Conservation (phyloP, 768 basidiomycete species). For the Epithele typhae region DNA sequence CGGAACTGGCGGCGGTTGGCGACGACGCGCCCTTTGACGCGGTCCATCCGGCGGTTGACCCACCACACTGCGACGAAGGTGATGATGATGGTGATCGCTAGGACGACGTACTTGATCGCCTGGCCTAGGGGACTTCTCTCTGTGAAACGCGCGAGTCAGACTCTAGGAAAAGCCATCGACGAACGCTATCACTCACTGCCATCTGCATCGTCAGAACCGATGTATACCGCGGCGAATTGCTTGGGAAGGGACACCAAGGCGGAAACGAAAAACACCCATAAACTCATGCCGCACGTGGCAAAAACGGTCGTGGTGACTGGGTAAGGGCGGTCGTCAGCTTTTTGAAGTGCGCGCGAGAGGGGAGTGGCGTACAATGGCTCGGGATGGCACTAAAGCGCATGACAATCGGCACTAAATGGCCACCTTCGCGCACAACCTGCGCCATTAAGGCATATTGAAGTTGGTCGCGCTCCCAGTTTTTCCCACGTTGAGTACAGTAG, state of each 20-base stretch:
- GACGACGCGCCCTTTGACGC: conserved; percentile 57
- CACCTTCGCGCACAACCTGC: too few species aligned
- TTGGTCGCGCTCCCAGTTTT: too few species aligned
- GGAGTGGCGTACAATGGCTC: too few species aligned
- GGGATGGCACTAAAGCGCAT: too few species aligned
- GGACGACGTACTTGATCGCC: conserved; percentile 60
- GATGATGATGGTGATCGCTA: conserved; percentile 68
- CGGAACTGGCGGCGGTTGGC: conserved; percentile 66
- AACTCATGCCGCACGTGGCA: conserved; percentile 81
- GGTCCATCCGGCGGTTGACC: conserved; percentile 63
- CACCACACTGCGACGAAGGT: conserved; percentile 88
- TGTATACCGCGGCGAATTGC: conserved; percentile 86
- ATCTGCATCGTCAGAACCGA: conserved; percentile 58
- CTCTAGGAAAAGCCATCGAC: too few species aligned
- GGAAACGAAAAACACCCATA: conserved; percentile 69
- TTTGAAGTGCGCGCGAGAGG: too few species aligned
- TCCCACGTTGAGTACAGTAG: too few species aligned
- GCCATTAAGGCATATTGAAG: too few species aligned
- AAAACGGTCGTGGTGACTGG: conserved; percentile 86
- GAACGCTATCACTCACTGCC: too few species aligned
- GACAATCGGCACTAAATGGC: too few species aligned
- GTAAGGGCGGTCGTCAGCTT: too few species aligned
- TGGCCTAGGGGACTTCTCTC: conserved; percentile 49
- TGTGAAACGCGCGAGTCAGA: conserved; percentile 8
- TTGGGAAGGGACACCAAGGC: conserved; percentile 85